These are phyloP conservation scores for Camellia lanceoleosa DNA, from an alignment of 148 eudicot species.

Conservation along the genomic window DNA sequence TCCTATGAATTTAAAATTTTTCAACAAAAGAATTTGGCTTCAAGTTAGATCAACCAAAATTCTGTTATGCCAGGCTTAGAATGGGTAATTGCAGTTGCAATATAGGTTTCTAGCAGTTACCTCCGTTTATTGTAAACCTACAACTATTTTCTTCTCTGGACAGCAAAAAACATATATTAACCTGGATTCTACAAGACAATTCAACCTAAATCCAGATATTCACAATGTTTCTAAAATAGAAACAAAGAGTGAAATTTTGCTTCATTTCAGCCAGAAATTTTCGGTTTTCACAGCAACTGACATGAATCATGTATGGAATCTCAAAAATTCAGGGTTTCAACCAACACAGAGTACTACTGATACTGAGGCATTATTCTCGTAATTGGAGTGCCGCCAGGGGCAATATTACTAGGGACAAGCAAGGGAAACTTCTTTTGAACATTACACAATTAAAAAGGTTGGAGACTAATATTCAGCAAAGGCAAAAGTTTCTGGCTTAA, in stretches of 20 bases:
- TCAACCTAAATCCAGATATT: too few relatives aligned
- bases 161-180: too few relatives aligned
- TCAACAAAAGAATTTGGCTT: neutral
- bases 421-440: neutral
- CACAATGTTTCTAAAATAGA: too few relatives aligned
- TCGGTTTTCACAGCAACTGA: too few relatives aligned
- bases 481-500: neutral
- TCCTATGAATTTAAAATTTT: neutral
- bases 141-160: too few relatives aligned
- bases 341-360: too few relatives aligned
- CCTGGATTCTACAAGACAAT: too few relatives aligned
- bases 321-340: too few relatives aligned
- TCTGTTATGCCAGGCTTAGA: neutral
- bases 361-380: neutral
- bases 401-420: neutral
- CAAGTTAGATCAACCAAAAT: neutral
- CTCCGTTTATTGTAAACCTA: neutral
- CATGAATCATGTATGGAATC: too few relatives aligned
- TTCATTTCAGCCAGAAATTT: too few relatives aligned
- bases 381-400: neutral
- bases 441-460: neutral
- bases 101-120: neutral
- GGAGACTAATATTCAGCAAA: neutral
- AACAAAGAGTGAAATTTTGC: too few relatives aligned
- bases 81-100: neutral